Conservation (phyloP, 495 filamentous ascomycete species). For the Aspergillus bridgeri region DNA sequence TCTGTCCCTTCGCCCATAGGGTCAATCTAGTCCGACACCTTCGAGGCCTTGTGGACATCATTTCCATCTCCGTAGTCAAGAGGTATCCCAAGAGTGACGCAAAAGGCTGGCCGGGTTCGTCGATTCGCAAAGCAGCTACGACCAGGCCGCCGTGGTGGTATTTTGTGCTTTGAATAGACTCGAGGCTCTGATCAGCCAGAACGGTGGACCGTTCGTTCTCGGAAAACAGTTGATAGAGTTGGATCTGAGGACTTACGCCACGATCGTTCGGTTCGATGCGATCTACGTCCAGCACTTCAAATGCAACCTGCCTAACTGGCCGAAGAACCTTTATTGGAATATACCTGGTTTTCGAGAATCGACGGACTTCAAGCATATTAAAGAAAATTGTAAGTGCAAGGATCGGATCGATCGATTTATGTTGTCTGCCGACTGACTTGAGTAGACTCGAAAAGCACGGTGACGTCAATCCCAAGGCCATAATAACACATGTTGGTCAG, state of each 20-base stretch:
- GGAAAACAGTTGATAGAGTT: constrained; percentile 46
- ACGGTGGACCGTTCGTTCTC: constrained; percentile 47
- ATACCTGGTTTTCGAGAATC: constrained; percentile 48
- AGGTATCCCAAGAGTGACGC: constrained; percentile 61
- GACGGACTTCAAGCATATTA: constrained; percentile 57
- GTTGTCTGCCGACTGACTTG: constrained; percentile 5
- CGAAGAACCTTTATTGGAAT: constrained; percentile 52
- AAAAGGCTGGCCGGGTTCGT: constrained; percentile 53
- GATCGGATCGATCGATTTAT: background rate
- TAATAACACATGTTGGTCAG: constrained; percentile 41
- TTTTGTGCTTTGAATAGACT: constrained; percentile 22
- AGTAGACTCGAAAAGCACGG: constrained; percentile 52
- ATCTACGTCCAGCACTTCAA: constrained; percentile 59
- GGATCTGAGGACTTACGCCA: constrained; percentile 49
- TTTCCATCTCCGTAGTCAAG: constrained; percentile 68
- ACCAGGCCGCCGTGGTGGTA: constrained; percentile 37
- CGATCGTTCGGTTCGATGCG: constrained; percentile 47
- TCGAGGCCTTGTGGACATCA: constrained; percentile 71
- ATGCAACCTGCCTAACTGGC: constrained; percentile 52
- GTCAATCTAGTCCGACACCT: constrained; percentile 57
- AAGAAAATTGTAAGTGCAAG: constrained; percentile 47
- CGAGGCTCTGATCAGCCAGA: constrained; percentile 41
- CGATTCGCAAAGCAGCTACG: constrained; percentile 43
- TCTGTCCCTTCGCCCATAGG: constrained; percentile 66
- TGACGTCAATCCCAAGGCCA: constrained; percentile 59